A percentile compares a stretch with the other conserved stretches of the same genome.
Evolutionary conservation across 2,329 filamentous ascomycete genomes (phyloP).

Genomic region (Fusarium buxicola): DNA sequence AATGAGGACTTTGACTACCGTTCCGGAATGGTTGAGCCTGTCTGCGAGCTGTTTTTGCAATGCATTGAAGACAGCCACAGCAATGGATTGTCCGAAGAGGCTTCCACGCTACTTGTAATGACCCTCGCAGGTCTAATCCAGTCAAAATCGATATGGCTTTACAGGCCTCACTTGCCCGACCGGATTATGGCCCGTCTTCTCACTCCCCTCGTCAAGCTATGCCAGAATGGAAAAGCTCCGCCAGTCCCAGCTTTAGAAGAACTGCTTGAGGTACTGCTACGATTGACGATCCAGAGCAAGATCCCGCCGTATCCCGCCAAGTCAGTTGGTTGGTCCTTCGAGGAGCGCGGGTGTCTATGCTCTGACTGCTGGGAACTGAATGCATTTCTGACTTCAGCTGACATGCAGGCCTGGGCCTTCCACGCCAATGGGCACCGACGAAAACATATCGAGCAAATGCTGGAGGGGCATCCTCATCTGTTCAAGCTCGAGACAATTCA

Average conservation of each 20-base stretch:
- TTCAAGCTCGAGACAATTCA: background rate
- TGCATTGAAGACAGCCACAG: constrained; percentile 9
- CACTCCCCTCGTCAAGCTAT: constrained; percentile 1
- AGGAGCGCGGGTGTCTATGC: constrained; percentile 16
- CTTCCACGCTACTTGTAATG: background rate
- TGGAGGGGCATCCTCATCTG: background rate
- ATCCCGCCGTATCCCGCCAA: background rate
- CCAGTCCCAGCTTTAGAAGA: background rate
- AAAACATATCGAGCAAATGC: constrained; percentile 5
- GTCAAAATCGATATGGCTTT: constrained; percentile 4
- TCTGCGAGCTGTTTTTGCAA: background rate
- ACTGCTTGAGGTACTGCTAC: constrained; percentile 12
- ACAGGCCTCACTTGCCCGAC: background rate
- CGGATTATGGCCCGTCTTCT: constrained; percentile 7
- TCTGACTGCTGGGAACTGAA: constrained; percentile 6
- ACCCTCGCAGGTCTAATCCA: background rate
- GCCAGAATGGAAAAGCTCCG: background rate
- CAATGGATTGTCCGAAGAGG: constrained; percentile 4
- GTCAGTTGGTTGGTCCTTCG: constrained; percentile 1
- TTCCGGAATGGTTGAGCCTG: background rate
- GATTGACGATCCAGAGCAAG: constrained; percentile 1
- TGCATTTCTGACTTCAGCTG: constrained; percentile 9
- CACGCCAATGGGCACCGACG: background rate
- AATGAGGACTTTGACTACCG: background rate
- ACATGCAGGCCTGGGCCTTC: background rate